Evolutionary conservation across 2,329 filamentous ascomycete genomes (phyloP).

Genomic region (Lecanosticta acicola): DNA sequence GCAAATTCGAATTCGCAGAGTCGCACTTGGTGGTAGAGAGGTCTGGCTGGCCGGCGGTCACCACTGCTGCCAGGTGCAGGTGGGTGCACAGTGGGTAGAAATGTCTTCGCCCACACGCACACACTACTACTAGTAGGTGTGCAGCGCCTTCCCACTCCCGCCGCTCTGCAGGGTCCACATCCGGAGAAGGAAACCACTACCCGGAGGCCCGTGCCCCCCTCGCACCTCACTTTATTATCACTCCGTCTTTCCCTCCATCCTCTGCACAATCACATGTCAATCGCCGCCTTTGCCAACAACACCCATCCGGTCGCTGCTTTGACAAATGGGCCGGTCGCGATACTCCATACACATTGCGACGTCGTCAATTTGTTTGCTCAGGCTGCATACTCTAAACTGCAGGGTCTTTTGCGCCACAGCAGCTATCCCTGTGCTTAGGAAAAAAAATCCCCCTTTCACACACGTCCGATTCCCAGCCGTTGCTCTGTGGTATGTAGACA

Average conservation of each 20-base stretch:
- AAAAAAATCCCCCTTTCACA: not conserved
- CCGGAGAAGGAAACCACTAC: not conserved
- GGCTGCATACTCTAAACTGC: not conserved
- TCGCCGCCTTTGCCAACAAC: not conserved
- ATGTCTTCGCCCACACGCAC: too few relatives aligned
- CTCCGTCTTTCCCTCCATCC: not conserved
- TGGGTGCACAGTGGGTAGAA: too few relatives aligned
- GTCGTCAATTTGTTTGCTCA: not conserved
- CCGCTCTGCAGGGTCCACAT: not conserved
- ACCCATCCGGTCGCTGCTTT: not conserved
- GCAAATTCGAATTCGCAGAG: too few relatives aligned
- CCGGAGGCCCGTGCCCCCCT: not conserved
- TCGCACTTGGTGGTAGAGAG: too few relatives aligned
- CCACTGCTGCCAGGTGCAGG: too few relatives aligned
- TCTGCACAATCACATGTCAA: not conserved
- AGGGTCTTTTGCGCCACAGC: not conserved
- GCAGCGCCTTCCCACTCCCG: not conserved
- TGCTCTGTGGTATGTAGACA: too few relatives aligned
- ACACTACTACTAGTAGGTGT: too few relatives aligned
- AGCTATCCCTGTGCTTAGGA: too few relatives aligned
- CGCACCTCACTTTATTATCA: not conserved
- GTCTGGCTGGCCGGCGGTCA: too few relatives aligned
- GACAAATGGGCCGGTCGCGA: not conserved
- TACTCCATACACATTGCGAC: too few relatives aligned
- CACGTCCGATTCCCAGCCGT: not conserved